phyloP scores from a whole-genome alignment of 805 yeast genomes.

The Candida quercuum region DNA sequence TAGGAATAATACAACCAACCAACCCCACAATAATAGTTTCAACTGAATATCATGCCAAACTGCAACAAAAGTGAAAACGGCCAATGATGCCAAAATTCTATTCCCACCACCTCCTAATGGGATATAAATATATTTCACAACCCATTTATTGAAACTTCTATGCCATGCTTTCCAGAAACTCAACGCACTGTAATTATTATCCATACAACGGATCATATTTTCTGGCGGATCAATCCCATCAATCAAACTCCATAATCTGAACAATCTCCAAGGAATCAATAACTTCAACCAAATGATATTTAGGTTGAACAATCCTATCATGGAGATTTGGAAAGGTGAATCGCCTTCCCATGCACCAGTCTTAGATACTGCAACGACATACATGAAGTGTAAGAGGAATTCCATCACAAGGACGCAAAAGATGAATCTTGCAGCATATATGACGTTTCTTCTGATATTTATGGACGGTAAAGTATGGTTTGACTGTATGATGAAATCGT shows the following conservation, averaged over 20 bases:
- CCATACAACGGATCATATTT: conserved; percentile 94
- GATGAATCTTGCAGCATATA: conserved; percentile 63
- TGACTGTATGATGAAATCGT: conserved; percentile 81
- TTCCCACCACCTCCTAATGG: conserved; percentile 83
- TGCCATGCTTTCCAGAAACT: conserved; percentile 99
- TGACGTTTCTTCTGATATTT: conserved; percentile 41
- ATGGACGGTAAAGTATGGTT: conserved; percentile 56
- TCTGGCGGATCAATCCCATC: conserved; percentile 97
- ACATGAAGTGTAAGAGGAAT: conserved; percentile 75
- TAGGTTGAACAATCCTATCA: conserved; percentile 88
- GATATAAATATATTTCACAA: conserved; percentile 78
- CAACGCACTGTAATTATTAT: conserved; percentile 85
- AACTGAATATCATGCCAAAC: conserved; percentile 97
- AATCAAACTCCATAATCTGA: conserved; percentile 86
- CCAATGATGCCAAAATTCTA: conserved; percentile 68
- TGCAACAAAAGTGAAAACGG: conserved; percentile 93
- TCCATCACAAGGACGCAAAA: conserved; percentile 87
- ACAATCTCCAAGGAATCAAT: conserved; percentile 92
- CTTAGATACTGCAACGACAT: conserved; percentile 90
- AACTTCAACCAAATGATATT: conserved; percentile 91
- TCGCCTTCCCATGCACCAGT: conserved; percentile 86
- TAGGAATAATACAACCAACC: conserved; percentile 83
- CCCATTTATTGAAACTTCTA: conserved; percentile 88
- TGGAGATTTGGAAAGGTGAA: conserved; percentile 87
- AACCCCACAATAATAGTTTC: conserved; percentile 87